Evolutionary conservation across 108 stramenopile genomes (phyloP), one percentile per base, ranked within the genome.

Genomic region (Skeletonema marinoi): DNA sequence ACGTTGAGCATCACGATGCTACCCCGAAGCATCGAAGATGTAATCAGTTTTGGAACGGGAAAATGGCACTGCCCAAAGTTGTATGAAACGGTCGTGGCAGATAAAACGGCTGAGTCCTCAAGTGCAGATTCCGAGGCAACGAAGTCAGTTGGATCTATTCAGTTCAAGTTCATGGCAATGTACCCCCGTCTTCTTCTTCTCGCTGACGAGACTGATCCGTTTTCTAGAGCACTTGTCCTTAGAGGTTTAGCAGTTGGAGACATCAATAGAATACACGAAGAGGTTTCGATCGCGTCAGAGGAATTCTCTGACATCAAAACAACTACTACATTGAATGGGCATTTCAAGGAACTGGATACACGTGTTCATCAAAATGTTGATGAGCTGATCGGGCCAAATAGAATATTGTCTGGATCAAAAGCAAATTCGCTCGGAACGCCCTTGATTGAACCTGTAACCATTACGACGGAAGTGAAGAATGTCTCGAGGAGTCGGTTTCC

Each of bases 141-240:
- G 3, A 51, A 16, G 3, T 32, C 68, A 56, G 14, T 29, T n/a
- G 59, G 41, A 38, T 35, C 68, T 35, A 31, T 91, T 17, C 77
- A 87, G 38, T 70, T 89, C 7, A 88, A 87, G 66, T 30, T 92
- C 7, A 78, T 87, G 12, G 87, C 88, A 6, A 75, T 90, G 62
- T 89, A 92, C 72, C 92, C 92, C 10, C 79, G 86, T n/a, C 63
- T 92, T n/a, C 78, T 92, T 46, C 87, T 92, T 68, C 68, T 90
- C 25, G 87, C 89, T 9, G 88, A 92, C 61, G 92, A 92, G 73
- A 80, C 83, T 31, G 89, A 90, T 68, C 74, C 74, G 9, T 73
- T 80, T 68, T 87, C 92, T 17, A 76, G 88, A 11, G 92, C 92
- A 32, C 76, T 92, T 13, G 87, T 90, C 14, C 75, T 92, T 0